Evolutionary conservation across 1,139 yeast species (phyloP), one percentile per base, ranked within the genome.

Genomic region (Arxiozyma slooffiae): DNA sequence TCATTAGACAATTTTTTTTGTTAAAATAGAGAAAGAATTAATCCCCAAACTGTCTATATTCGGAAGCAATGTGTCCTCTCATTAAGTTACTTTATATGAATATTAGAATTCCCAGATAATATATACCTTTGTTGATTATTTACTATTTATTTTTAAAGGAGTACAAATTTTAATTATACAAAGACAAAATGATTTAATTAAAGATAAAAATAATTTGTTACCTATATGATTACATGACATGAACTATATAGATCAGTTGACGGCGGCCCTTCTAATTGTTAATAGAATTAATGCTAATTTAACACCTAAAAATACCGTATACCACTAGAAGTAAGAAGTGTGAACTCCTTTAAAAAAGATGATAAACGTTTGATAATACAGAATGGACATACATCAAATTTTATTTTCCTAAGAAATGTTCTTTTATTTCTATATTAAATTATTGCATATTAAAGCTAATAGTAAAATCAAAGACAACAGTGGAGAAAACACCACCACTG

Each of bases 141-240:
- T 68, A 20, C 57, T 64, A 24, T 24, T 53, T 1, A 50, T 59
- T 7, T 37, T 62, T 26, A 46, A 53, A 48, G 49, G 46, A 21
- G 48, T 56, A 38, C 52, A 54, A 44, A 36, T 7, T 6, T 48
- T 53, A 24, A 48, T 56, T 4, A n/a, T 48, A 40, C 50, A 48
- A 7, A 38, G 16, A 39, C 41, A 39, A 20, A n/a, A 30, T 45
- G 26, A 39, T 26, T 20, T 38, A n/a, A 37, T 26, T 16, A 40
- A 50, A 41, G 44, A 57, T 50, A 58, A 47, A 64, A 72, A 47
- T 62, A 73, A 76, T 46, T 64, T 85, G 48, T 76, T 90, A 20
- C 72, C 84, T 7, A 82, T 90, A 17, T 86, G 97, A 0, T 71
- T 90, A 11, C 90, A 87, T 60, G 97, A 90, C 63, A 80, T 90